Evolutionary conservation across 495 filamentous ascomycete genomes (phyloP), one percentile per base, ranked within the genome.

Genomic region (Hypoxylon cercidicola): DNA sequence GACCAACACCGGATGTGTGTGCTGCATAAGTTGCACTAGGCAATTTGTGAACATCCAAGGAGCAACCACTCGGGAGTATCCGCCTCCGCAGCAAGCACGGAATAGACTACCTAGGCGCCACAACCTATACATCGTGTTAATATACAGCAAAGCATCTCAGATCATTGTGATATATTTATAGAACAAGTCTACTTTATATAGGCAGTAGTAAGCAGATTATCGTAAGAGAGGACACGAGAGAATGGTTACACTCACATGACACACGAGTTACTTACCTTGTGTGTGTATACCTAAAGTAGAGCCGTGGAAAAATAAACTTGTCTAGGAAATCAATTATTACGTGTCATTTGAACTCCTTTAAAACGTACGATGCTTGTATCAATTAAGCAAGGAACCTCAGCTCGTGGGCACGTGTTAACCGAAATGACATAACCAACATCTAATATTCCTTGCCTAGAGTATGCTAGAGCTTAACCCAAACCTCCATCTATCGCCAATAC

Each of bases 1-100:
- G 71, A 73, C 68, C 58, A 62, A 41, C 48, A 58, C 35, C 47
- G 56, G 64, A 70, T 73, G 71, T 71, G 71, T 73, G 71, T 71
- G 71, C 64, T 71, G 71, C 71, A 71, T 73, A 62, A 62, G 59
- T 60, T 57, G 60, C 65, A 63, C 59, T 68, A 68, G 55, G 65
- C 59, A 68, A 68, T 68, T 68, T 68, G 49, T 52, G 59, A 68
- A 41, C 58, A 59, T 54, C 45, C 8, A 46, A 35, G 47, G 62
- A 28, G 30, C 3, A 43, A 51, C 65, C 65, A 63, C 55, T 68
- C 65, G 65, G 65, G 65, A 68, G 59, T 63, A 68, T 55, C 65
- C 65, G 65, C 55, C 44, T 50, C 59, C 54, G 58, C 65, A 53
- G 59, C 44, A 55, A 18, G 30, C 48, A 49, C 35, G 39, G 49